Conservation (phyloP, 345 rosid genomes). For the Hypericum perforatum region DNA sequence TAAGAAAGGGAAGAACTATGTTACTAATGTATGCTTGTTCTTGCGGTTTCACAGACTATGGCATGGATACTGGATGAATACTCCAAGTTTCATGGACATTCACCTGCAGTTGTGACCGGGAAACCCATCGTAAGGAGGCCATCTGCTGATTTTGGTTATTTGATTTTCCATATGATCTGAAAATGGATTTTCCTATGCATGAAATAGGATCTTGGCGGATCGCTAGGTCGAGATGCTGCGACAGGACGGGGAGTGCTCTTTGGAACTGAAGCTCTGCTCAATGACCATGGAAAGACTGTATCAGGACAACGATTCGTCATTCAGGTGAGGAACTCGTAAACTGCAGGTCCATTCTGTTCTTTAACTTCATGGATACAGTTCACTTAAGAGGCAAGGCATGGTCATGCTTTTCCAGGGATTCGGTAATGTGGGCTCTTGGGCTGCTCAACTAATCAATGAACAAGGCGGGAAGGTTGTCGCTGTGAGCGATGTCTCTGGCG, state of each 20-base stretch:
- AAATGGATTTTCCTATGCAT: background rate
- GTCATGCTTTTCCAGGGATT: conserved; percentile 47
- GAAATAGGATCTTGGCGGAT: conserved; percentile 88
- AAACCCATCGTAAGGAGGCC: conserved; percentile 15
- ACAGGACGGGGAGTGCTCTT: conserved; percentile 94
- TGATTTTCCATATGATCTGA: background rate
- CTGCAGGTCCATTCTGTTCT: background rate
- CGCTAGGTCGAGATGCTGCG: conserved; percentile 94
- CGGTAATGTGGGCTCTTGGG: conserved; percentile 98
- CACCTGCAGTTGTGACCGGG: conserved; percentile 20
- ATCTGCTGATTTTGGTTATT: background rate
- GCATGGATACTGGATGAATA: conserved; percentile 21
- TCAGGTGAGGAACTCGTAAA: conserved; percentile 40
- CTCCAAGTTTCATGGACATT: conserved; percentile 18
- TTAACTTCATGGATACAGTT: background rate
- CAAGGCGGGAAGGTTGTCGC: conserved; percentile 81
- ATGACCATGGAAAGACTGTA: conserved; percentile 65
- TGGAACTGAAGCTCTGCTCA: conserved; percentile 87
- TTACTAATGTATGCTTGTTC: background rate
- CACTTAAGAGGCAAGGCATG: no score
- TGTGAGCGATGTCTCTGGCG: conserved; percentile 77
- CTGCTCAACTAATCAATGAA: conserved; percentile 65
- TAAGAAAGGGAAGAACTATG: background rate
- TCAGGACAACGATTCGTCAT: conserved; percentile 71
- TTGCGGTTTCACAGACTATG: conserved; percentile 11